Conservation (phyloP, 257 asterid species). For the Datura wrightii region DNA sequence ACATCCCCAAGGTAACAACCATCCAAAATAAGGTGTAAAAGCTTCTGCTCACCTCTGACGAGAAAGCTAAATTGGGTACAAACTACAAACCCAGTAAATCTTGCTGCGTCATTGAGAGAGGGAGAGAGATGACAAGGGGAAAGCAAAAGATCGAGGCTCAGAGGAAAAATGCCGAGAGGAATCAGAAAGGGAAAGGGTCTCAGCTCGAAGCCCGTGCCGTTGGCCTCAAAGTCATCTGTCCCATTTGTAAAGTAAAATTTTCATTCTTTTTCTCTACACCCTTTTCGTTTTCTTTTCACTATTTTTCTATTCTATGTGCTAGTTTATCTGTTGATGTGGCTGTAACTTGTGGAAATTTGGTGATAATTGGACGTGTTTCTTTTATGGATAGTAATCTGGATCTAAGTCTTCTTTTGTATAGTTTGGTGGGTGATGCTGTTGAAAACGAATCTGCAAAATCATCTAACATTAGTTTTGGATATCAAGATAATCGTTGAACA, state of each 20-base stretch:
- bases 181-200: conserved; percentile 80
- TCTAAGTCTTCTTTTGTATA: background rate
- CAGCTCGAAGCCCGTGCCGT: conserved; percentile 93
- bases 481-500: background rate
- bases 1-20: too few species aligned
- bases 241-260: conserved; percentile 63
- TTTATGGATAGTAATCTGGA: background rate
- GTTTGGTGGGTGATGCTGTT: background rate
- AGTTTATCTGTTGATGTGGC: background rate
- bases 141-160: conserved; percentile 66
- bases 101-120: background rate
- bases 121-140: conserved; percentile 20
- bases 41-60: too few species aligned
- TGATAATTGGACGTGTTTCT: background rate
- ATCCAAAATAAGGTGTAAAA: too few species aligned
- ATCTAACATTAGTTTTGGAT: background rate
- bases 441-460: background rate
- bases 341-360: background rate
- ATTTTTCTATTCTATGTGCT: background rate
- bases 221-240: conserved; percentile 87
- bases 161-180: conserved; percentile 76
- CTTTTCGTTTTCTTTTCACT: conserved; percentile 18
- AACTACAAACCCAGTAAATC: background rate
- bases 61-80: background rate
- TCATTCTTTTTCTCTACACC: background rate